Percentiles rank a stretch among this genome's conserved stretches.
Conservation (phyloP, 192 early-diverging fungal genomes). For the Coemansia sp. region DNA sequence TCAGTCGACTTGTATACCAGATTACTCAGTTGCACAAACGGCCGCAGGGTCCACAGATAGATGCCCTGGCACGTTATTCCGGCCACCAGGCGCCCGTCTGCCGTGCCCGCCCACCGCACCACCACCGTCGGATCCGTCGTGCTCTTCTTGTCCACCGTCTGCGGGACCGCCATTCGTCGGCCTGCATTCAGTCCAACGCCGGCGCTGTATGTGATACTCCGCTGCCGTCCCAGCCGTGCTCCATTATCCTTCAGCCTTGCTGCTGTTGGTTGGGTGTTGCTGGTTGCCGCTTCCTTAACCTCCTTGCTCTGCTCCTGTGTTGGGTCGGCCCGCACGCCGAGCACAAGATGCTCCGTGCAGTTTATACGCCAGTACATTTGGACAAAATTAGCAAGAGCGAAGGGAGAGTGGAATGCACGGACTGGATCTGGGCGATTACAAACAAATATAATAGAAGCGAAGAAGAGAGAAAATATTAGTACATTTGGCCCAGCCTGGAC, state of each 20-base stretch:
- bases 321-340: conserved; percentile 18
- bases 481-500: conserved; percentile 3
- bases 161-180: neutral
- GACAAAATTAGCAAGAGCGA: too few species aligned
- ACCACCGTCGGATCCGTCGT: conserved; percentile 5
- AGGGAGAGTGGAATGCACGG: neutral
- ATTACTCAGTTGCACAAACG: conserved; percentile 45
- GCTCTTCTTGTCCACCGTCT: neutral
- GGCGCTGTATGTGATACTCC: conserved; percentile 41
- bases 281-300: neutral
- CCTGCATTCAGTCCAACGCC: neutral
- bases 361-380: conserved; percentile 55
- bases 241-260: neutral
- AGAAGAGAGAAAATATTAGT: conserved; percentile 8
- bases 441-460: neutral
- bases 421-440: neutral
- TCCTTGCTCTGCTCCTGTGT: neutral
- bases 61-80: conserved; percentile 36
- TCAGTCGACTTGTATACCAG: conserved; percentile 29
- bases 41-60: conserved; percentile 46
- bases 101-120: conserved; percentile 31
- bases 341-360: conserved; percentile 45
- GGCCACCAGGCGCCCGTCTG: conserved; percentile 28
- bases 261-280: conserved; percentile 6
- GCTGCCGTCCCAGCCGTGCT: conserved; percentile 15